Evolutionary conservation across 768 basidiomycete species (phyloP).

Genomic region (Russula sp.): DNA sequence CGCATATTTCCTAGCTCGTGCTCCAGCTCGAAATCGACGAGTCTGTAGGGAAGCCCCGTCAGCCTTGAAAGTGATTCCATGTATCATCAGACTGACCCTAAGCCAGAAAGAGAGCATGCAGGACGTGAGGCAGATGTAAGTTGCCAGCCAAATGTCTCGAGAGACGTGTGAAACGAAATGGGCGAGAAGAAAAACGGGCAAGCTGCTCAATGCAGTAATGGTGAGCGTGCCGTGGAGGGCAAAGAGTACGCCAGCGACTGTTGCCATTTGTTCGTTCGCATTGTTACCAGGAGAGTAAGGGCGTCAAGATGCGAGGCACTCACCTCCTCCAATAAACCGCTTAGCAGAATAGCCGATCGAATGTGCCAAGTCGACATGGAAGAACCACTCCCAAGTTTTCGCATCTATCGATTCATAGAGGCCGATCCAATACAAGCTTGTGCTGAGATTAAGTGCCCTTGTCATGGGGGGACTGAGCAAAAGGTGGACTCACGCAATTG

Average conservation of each 20-base stretch:
- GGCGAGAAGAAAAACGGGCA: conserved; percentile 4
- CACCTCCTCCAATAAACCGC: conserved; percentile 15
- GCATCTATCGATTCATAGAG: not conserved
- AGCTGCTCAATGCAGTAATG: conserved; percentile 2
- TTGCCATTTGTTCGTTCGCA: not conserved
- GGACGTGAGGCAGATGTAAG: not conserved
- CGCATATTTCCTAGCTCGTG: not conserved
- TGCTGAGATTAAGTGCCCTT: not conserved
- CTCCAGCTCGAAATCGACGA: not conserved
- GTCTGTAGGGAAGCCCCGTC: not conserved
- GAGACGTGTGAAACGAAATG: not conserved
- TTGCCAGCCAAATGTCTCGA: not conserved
- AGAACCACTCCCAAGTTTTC: conserved; percentile 10
- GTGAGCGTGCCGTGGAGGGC: conserved; percentile 1
- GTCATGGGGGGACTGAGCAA: no score
- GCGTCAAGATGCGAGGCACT: not conserved
- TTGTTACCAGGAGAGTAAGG: not conserved
- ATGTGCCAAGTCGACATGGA: not conserved
- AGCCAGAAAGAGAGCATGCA: not conserved
- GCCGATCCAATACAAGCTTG: conserved; percentile 12
- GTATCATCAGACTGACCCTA: not conserved
- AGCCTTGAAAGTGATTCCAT: not conserved
- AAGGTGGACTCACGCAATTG: not conserved
- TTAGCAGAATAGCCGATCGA: not conserved
- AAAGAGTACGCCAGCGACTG: not conserved